Evolutionary conservation across 805 yeast genomes (phyloP).

Genomic region (Starmerella roubikii): DNA sequence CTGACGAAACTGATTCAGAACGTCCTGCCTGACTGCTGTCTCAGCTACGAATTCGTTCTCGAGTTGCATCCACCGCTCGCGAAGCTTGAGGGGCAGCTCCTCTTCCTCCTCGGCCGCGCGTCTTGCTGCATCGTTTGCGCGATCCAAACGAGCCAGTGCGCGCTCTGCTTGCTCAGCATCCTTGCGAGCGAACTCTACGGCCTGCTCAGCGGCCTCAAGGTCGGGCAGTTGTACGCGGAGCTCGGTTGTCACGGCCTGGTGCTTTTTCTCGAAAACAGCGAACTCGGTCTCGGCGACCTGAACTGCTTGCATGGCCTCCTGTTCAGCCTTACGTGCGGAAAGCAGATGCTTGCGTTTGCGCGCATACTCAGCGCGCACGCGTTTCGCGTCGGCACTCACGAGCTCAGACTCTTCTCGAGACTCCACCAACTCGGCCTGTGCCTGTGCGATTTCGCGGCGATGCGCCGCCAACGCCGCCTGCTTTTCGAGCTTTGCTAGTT

Average conservation of each 20-base stretch:
- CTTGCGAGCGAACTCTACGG: neutral
- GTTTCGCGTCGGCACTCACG: conserved; percentile 4
- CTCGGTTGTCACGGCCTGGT: conserved; percentile 11
- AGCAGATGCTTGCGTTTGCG: conserved; percentile 12
- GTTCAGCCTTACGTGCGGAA: conserved; percentile 12
- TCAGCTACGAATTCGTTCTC: conserved; percentile 5
- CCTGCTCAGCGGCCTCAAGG: conserved; percentile 16
- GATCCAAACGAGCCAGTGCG: conserved; percentile 3
- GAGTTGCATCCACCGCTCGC: conserved; percentile 5
- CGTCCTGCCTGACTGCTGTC: conserved; percentile 9
- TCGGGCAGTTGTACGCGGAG: conserved; percentile 13
- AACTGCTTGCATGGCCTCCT: conserved; percentile 6
- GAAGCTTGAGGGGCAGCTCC: conserved; percentile 1
- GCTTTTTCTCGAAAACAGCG: conserved; percentile 11
- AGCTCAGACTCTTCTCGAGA: conserved; percentile 5
- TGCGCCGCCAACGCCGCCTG: conserved; percentile 5
- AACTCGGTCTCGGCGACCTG: conserved; percentile 6
- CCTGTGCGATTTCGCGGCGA: conserved; percentile 4
- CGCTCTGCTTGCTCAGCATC: conserved; percentile 5
- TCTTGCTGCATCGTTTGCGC: conserved; percentile 8
- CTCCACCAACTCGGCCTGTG: conserved; percentile 2
- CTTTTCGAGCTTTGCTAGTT: conserved; percentile 5
- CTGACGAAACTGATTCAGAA: neutral
- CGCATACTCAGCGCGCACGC: conserved; percentile 15
- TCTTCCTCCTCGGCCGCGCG: neutral